Evolutionary conservation across 1,284 basidiomycete species (phyloP).

Genomic region (Ganoderma resinaceum): DNA sequence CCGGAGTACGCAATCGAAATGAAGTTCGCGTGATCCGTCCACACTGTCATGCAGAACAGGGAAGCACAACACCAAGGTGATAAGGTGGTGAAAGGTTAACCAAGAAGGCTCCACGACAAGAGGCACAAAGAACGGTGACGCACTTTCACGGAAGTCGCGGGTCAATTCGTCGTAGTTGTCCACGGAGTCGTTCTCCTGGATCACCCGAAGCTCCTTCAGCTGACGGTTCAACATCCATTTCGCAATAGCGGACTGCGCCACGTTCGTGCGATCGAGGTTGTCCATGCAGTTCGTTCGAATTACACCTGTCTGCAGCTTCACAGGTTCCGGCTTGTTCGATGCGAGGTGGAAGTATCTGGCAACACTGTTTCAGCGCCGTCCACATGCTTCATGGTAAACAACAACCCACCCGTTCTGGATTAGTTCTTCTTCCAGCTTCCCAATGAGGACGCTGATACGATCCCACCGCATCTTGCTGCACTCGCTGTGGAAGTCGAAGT

Average conservation of each 20-base stretch:
- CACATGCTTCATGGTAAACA: background rate
- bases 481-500: conserved; percentile 98
- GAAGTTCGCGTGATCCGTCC: conserved; percentile 96
- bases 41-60: conserved; percentile 66
- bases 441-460: conserved; percentile 85
- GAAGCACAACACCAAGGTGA: background rate
- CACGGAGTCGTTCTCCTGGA: conserved; percentile 72
- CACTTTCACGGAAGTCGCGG: conserved; percentile 89
- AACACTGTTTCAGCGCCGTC: background rate
- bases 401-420: conserved; percentile 68
- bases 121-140: conserved; percentile 38
- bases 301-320: conserved; percentile 68
- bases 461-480: conserved; percentile 98
- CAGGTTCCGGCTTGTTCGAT: conserved; percentile 50
- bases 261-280: conserved; percentile 97
- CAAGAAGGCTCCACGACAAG: background rate
- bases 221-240: conserved; percentile 88
- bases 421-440: conserved; percentile 79
- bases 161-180: conserved; percentile 84
- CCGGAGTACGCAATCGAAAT: conserved; percentile 95
- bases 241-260: conserved; percentile 90
- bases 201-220: conserved; percentile 74
- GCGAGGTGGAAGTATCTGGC: conserved; percentile 80
- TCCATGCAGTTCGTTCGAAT: conserved; percentile 95
- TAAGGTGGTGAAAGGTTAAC: conserved; percentile 6